Evolutionary conservation across 345 rosid genomes (phyloP).

Genomic region (Citrus medica): DNA sequence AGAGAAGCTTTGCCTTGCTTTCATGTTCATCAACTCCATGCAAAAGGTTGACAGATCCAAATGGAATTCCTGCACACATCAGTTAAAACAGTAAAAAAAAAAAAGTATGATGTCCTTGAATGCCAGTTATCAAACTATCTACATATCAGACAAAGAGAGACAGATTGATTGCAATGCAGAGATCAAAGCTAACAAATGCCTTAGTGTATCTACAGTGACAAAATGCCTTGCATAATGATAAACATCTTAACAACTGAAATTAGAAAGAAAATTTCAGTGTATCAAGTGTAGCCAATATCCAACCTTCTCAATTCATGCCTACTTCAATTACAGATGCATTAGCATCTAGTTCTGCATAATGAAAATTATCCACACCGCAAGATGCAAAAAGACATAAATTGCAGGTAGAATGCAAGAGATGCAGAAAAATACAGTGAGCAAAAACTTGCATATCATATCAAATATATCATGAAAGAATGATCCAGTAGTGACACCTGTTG

Average conservation of each 20-base stretch:
- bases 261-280: neutral
- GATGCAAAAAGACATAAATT: neutral
- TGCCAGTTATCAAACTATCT: neutral
- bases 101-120: constrained; percentile 1
- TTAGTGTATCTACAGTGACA: neutral
- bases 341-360: neutral
- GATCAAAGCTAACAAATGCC: neutral
- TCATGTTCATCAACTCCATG: constrained; percentile 95
- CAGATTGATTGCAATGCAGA: neutral
- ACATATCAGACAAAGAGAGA: neutral
- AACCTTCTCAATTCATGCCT: neutral
- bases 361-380: neutral
- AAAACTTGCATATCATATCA: neutral
- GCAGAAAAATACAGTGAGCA: neutral
- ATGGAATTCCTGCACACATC: constrained; percentile 75
- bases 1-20: constrained; percentile 69
- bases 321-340: neutral
- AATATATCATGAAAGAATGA: neutral
- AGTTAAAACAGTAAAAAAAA: constrained; percentile 14
- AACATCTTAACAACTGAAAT: neutral
- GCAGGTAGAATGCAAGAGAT: neutral
- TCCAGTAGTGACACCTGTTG: constrained; percentile 58
- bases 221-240: neutral
- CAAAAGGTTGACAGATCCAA: constrained; percentile 89
- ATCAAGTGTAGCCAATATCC: neutral